phyloP scores from a whole-genome alignment of 2,329 filamentous ascomycete species.

The Trichoderma koningii region DNA sequence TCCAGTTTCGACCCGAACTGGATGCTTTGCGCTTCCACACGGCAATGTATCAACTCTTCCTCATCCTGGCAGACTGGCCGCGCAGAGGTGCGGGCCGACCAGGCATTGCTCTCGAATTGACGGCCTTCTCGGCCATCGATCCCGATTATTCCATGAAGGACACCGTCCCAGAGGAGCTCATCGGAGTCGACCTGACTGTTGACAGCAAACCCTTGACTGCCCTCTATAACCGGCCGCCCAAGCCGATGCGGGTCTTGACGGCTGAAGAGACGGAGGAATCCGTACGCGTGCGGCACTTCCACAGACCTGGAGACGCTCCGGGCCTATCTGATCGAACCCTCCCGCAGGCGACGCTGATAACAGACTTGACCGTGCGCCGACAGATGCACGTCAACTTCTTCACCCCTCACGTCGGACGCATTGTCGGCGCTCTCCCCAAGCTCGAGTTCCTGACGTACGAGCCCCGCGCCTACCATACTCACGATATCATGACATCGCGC shows the following conservation, averaged over 20 bases:
- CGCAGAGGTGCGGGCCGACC: too few species aligned
- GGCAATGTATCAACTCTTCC: neutral
- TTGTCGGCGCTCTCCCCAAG: neutral
- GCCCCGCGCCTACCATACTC: neutral
- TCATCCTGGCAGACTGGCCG: neutral
- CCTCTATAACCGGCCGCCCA: neutral
- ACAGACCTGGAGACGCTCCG: neutral
- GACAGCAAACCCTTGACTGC: neutral
- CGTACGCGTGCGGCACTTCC: neutral
- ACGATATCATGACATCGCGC: neutral
- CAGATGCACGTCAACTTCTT: slow-evolving; percentile 4
- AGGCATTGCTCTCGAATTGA: neutral
- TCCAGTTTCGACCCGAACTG: neutral
- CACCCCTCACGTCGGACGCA: neutral
- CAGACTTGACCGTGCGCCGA: neutral
- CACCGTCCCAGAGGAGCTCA: neutral
- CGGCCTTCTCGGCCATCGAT: neutral
- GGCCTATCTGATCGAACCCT: neutral
- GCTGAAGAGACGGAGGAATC: neutral
- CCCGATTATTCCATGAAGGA: neutral
- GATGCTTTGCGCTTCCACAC: neutral
- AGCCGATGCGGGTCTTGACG: neutral
- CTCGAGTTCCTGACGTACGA: slow-evolving; percentile 5
- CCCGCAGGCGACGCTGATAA: neutral
- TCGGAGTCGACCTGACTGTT: neutral